phyloP scores from a whole-genome alignment of 306 rosid genomes.

The Cicer yamashitae region DNA sequence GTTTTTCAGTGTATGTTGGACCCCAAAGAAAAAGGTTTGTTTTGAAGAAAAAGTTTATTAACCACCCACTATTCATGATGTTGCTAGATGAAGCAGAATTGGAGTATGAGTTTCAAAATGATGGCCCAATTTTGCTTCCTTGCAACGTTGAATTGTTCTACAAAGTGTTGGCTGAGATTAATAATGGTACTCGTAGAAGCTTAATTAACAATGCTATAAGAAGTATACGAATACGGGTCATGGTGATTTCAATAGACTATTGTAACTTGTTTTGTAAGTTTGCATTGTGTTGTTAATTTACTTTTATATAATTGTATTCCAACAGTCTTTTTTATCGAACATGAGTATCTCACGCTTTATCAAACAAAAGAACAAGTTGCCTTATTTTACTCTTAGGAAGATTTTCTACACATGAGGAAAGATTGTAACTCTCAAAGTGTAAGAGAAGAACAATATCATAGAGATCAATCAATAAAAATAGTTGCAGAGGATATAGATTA shows the following conservation, averaged over 20 bases:
- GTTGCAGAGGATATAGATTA: no score
- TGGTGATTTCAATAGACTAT: not conserved
- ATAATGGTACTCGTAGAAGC: not conserved
- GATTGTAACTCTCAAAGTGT: no score
- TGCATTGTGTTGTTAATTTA: not conserved
- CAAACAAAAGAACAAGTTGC: no score
- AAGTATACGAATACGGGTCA: not conserved
- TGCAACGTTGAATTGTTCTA: conserved; percentile 67
- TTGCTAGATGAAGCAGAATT: conserved; percentile 47
- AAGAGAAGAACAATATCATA: no score
- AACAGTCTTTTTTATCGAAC: no score
- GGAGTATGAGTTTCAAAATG: conserved; percentile 42
- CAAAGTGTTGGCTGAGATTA: conserved; percentile 64
- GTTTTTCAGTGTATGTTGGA: conserved; percentile 48
- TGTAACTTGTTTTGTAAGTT: not conserved
- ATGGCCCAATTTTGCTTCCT: conserved; percentile 69
- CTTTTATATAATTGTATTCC: no score
- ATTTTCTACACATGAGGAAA: no score
- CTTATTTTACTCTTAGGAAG: no score
- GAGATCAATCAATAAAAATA: no score
- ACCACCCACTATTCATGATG: conserved; percentile 43
- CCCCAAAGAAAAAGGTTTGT: conserved; percentile 37
- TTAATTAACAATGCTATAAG: not conserved
- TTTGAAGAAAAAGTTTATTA: conserved; percentile 32
- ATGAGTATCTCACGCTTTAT: no score